Evolutionary conservation across 2,329 filamentous ascomycete genomes (phyloP).

Genomic region (Aureobasidium leucospermi): DNA sequence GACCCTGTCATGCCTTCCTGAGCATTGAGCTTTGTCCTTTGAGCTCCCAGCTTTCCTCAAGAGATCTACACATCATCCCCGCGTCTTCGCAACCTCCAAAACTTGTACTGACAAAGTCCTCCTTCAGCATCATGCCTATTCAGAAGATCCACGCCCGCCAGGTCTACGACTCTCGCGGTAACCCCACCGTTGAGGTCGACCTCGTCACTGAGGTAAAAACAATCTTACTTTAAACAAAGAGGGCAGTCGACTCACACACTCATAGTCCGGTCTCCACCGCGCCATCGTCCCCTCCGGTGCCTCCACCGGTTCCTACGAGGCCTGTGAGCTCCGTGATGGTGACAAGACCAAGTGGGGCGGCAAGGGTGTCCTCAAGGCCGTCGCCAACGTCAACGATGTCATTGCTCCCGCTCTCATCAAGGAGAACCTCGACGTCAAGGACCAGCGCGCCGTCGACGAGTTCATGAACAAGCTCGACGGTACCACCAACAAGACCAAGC

Average conservation of each 20-base stretch:
- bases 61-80: neutral
- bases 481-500: conserved; percentile 51
- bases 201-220: conserved; percentile 57
- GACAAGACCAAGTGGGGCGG: conserved; percentile 48
- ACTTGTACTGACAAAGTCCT: neutral
- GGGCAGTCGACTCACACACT: too few relatives aligned
- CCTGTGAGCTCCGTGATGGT: conserved; percentile 41
- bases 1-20: neutral
- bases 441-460: conserved; percentile 47
- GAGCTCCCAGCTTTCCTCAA: neutral
- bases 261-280: conserved; percentile 87
- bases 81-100: neutral
- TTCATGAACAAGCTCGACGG: conserved; percentile 51
- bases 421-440: conserved; percentile 47
- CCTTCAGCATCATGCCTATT: conserved; percentile 57
- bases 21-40: neutral
- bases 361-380: conserved; percentile 50
- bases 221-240: too few relatives aligned
- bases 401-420: conserved; percentile 50
- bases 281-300: conserved; percentile 96
- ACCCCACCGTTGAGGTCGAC: conserved; percentile 98
- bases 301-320: conserved; percentile 63
- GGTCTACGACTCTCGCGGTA: conserved; percentile 95
- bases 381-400: conserved; percentile 48
- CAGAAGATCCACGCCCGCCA: conserved; percentile 57